These are phyloP conservation scores for Sarcomyxa edulis DNA, from an alignment of 768 basidiomycete genomes.

Conservation along the genomic window DNA sequence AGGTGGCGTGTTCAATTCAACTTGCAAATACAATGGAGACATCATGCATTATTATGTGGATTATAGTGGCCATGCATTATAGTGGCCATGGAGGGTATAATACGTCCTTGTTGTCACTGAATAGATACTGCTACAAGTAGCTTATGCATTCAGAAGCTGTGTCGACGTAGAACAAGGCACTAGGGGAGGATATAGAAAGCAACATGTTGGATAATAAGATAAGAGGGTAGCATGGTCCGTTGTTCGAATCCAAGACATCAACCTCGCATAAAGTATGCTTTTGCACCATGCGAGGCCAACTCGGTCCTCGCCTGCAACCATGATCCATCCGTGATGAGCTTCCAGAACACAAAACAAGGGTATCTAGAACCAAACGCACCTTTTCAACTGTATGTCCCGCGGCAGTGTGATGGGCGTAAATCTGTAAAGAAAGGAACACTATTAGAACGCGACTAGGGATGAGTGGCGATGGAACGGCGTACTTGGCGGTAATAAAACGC, in stretches of 20 bases:
- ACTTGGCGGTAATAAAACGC: slow-evolving; percentile 79
- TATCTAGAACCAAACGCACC: slow-evolving; percentile 46
- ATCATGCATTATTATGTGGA: no score
- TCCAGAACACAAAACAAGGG: slow-evolving; percentile 5
- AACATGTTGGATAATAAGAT: no score
- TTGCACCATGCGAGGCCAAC: slow-evolving; percentile 78
- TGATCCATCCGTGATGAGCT: slow-evolving; percentile 1
- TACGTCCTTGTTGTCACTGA: no score
- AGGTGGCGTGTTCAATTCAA: not conserved
- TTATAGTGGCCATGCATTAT: no score
- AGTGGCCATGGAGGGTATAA: not conserved
- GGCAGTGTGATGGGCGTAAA: slow-evolving; percentile 72
- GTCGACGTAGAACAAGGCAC: no score
- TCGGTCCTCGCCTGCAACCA: slow-evolving; percentile 71
- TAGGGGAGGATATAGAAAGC: no score
- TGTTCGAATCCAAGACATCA: slow-evolving; percentile 37
- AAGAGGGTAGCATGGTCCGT: no score
- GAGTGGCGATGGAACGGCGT: slow-evolving; percentile 15
- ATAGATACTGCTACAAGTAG: no score
- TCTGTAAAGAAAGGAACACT: slow-evolving; percentile 33
- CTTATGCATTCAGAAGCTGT: no score
- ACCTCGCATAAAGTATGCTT: slow-evolving; percentile 83
- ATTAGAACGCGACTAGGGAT: slow-evolving; percentile 6
- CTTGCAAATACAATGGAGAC: no score
- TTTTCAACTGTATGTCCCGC: slow-evolving; percentile 88